Percentiles rank a stretch among this genome's conserved stretches.
Evolutionary conservation across 129 eudicot genomes (phyloP).

Genomic region (Ambrosia trifida): DNA sequence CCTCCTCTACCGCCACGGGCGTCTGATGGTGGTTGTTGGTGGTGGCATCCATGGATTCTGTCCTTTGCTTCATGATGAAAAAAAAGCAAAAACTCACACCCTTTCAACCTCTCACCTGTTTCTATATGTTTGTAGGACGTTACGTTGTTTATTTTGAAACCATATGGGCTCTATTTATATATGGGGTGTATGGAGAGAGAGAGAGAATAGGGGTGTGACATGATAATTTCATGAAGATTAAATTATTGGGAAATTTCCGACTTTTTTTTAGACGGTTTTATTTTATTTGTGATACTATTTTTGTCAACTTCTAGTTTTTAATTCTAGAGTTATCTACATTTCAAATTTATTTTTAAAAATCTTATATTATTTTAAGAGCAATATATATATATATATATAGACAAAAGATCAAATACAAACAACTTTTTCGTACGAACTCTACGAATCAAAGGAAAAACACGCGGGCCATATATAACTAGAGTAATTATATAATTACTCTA

Average conservation of each 20-base stretch:
- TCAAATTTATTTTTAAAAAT: too few species aligned
- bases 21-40: slow-evolving; percentile 25
- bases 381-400: too few species aligned
- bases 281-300: slow-evolving; percentile 3
- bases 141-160: slow-evolving; percentile 14
- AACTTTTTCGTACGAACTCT: too few species aligned
- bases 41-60: slow-evolving; percentile 30
- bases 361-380: too few species aligned
- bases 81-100: slow-evolving; percentile 19
- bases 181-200: neutral
- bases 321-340: too few species aligned
- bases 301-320: neutral
- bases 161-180: slow-evolving; percentile 23
- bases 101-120: slow-evolving; percentile 31
- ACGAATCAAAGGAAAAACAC: too few species aligned
- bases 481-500: too few species aligned
- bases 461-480: too few species aligned
- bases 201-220: slow-evolving; percentile 14
- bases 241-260: slow-evolving; percentile 16
- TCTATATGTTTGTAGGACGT: slow-evolving; percentile 8
- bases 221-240: slow-evolving; percentile 33
- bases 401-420: too few species aligned
- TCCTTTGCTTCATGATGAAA: slow-evolving; percentile 21
- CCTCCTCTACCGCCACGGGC: slow-evolving; percentile 15
- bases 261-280: slow-evolving; percentile 17